These are phyloP conservation scores for Ceratocystis papillata DNA, from an alignment of 2,329 filamentous ascomycete genomes.

Conservation along the genomic window DNA sequence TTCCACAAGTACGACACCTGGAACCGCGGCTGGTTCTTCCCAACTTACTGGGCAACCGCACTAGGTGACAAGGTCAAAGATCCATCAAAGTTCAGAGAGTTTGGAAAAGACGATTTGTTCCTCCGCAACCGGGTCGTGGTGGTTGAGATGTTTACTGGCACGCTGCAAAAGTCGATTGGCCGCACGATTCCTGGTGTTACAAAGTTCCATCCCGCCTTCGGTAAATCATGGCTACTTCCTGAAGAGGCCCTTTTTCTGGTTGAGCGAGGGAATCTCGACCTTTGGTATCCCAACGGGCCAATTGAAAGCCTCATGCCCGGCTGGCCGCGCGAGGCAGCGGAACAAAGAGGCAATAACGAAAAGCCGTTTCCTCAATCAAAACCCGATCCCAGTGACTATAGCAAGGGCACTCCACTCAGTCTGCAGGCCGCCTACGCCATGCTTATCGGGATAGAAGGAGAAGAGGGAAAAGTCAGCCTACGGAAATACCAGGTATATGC, in stretches of 20 bases:
- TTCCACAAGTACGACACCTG: slow-evolving; percentile 58
- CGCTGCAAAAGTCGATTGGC: slow-evolving; percentile 67
- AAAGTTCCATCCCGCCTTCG: slow-evolving; percentile 42
- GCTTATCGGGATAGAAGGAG: slow-evolving; percentile 60
- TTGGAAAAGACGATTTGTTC: slow-evolving; percentile 27
- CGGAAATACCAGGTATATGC: slow-evolving; percentile 84
- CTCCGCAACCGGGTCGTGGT: slow-evolving; percentile 48
- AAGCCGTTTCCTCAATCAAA: slow-evolving; percentile 26
- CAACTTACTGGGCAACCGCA: slow-evolving; percentile 41
- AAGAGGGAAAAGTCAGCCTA: slow-evolving; percentile 50
- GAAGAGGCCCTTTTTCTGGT: slow-evolving; percentile 86
- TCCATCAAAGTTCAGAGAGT: slow-evolving; percentile 17
- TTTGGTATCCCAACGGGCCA: slow-evolving; percentile 63
- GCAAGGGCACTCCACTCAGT: slow-evolving; percentile 69
- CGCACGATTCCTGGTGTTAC: slow-evolving; percentile 47
- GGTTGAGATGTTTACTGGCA: slow-evolving; percentile 60
- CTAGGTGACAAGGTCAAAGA: slow-evolving; percentile 25
- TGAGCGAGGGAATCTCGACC: slow-evolving; percentile 75
- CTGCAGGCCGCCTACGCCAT: slow-evolving; percentile 82
- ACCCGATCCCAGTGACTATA: slow-evolving; percentile 37
- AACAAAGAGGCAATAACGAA: slow-evolving; percentile 27
- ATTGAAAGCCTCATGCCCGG: slow-evolving; percentile 41
- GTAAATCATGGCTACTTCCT: slow-evolving; percentile 70
- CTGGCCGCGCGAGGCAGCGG: slow-evolving; percentile 24
- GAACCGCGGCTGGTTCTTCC: slow-evolving; percentile 63